phyloP scores from a whole-genome alignment of 306 rosid species.

The Bauhinia variegata region DNA sequence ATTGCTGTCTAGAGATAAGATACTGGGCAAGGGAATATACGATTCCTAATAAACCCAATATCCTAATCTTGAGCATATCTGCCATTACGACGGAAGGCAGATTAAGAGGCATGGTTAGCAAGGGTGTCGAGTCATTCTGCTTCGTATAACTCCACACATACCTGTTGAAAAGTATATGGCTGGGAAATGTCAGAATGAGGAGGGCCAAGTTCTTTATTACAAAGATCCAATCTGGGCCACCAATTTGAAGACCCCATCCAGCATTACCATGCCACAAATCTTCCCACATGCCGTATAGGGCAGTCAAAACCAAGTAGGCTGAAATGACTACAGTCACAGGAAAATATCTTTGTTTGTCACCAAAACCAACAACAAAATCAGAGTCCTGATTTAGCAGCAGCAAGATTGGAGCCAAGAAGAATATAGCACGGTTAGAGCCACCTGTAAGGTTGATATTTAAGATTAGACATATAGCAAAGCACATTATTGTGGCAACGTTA shows the following conservation, averaged over 20 bases:
- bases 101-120: constrained; percentile 91
- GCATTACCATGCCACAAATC: constrained; percentile 91
- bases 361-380: constrained; percentile 93
- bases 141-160: constrained; percentile 87
- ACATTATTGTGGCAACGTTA: constrained; percentile 89
- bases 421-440: constrained; percentile 94
- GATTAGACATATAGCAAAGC: constrained; percentile 93
- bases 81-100: constrained; percentile 84
- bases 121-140: constrained; percentile 76
- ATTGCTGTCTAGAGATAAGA: constrained; percentile 91
- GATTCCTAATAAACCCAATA: constrained; percentile 92
- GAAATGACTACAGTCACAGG: constrained; percentile 84
- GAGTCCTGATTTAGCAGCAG: constrained; percentile 96
- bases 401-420: constrained; percentile 92
- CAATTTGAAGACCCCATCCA: constrained; percentile 97
- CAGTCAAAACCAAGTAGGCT: constrained; percentile 71
- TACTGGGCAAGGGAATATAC: constrained; percentile 90
- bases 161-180: constrained; percentile 95
- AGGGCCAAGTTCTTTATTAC: constrained; percentile 93
- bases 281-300: constrained; percentile 86
- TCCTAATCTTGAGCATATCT: constrained; percentile 89
- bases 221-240: constrained; percentile 98
- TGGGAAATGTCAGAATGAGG: constrained; percentile 91
- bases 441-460: constrained; percentile 82
- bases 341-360: constrained; percentile 94